These are phyloP conservation scores for Phytophthora sp. DNA, from an alignment of 352 stramenopile genomes.

Conservation along the genomic window DNA sequence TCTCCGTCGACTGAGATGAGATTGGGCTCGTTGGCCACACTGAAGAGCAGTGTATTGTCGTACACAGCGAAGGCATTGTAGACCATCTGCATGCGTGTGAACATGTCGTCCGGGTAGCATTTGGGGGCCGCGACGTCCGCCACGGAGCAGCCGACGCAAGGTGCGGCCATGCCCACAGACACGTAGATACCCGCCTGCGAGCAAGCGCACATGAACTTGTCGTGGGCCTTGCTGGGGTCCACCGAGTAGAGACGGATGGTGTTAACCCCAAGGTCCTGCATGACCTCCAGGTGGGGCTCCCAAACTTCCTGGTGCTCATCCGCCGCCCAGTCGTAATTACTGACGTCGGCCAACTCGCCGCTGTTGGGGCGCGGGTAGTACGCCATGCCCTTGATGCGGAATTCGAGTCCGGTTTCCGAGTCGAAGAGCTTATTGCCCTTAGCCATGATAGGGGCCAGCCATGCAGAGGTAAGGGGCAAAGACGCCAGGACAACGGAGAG, in stretches of 20 bases:
- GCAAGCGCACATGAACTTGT: slow-evolving; percentile 83
- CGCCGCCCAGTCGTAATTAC: slow-evolving; percentile 67
- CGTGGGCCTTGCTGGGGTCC: slow-evolving; percentile 61
- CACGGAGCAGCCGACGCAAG: slow-evolving; percentile 53
- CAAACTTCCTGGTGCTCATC: slow-evolving; percentile 70
- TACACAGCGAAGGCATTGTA: slow-evolving; percentile 81
- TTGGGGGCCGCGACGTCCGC: slow-evolving; percentile 44
- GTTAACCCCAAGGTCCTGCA: slow-evolving; percentile 69
- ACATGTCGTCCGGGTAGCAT: slow-evolving; percentile 60
- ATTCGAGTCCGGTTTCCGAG: slow-evolving; percentile 64
- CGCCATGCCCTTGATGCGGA: slow-evolving; percentile 73
- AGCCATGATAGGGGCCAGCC: slow-evolving; percentile 52
- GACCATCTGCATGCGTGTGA: slow-evolving; percentile 64
- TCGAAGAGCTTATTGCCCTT: slow-evolving; percentile 90
- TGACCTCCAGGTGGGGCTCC: slow-evolving; percentile 52
- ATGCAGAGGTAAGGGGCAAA: slow-evolving; percentile 32
- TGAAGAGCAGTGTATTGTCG: slow-evolving; percentile 73
- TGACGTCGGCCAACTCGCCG: slow-evolving; percentile 54
- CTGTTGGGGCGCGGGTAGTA: slow-evolving; percentile 75
- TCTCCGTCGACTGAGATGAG: slow-evolving; percentile 49
- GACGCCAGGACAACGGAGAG: slow-evolving; percentile 1
- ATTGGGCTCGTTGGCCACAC: slow-evolving; percentile 76
- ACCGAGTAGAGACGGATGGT: slow-evolving; percentile 72
- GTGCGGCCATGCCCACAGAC: slow-evolving; percentile 63
- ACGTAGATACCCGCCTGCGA: slow-evolving; percentile 78